Evolutionary conservation across 2,329 filamentous ascomycete genomes (phyloP).

Genomic region (Exophiala lecanii-corni): DNA sequence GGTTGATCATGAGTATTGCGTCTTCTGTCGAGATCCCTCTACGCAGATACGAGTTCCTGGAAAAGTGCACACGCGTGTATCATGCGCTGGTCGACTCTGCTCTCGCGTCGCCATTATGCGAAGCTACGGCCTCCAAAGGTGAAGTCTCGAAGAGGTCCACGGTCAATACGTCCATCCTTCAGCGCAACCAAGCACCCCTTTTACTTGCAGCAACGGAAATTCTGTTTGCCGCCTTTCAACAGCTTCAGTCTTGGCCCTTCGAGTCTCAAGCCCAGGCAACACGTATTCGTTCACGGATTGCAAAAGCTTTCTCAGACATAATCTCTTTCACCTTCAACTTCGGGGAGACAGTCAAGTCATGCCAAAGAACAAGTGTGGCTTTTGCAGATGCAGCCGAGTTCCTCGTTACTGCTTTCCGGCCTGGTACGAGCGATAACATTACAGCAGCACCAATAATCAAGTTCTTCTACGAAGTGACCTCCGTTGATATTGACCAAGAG

Average conservation of each 20-base stretch:
- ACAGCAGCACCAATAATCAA: constrained; percentile 73
- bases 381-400: constrained; percentile 71
- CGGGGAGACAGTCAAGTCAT: constrained; percentile 53
- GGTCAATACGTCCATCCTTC: constrained; percentile 28
- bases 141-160: constrained; percentile 4
- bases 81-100: constrained; percentile 71
- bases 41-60: constrained; percentile 72
- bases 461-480: constrained; percentile 51
- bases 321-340: constrained; percentile 70
- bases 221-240: constrained; percentile 79
- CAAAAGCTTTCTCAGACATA: constrained; percentile 66
- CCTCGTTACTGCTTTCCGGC: constrained; percentile 71
- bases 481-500: constrained; percentile 47
- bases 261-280: constrained; percentile 62
- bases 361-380: constrained; percentile 53
- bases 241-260: constrained; percentile 81
- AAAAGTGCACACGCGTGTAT: constrained; percentile 69
- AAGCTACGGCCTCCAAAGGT: background rate
- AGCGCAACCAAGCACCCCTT: constrained; percentile 50
- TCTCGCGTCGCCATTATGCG: constrained; percentile 36
- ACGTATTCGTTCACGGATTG: constrained; percentile 63
- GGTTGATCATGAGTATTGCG: constrained; percentile 71
- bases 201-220: constrained; percentile 68
- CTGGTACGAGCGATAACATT: constrained; percentile 63
- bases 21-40: constrained; percentile 75